Base-by-base conservation (phyloP, 768 basidiomycete genomes). In the Leccinellum albellum region DNA sequence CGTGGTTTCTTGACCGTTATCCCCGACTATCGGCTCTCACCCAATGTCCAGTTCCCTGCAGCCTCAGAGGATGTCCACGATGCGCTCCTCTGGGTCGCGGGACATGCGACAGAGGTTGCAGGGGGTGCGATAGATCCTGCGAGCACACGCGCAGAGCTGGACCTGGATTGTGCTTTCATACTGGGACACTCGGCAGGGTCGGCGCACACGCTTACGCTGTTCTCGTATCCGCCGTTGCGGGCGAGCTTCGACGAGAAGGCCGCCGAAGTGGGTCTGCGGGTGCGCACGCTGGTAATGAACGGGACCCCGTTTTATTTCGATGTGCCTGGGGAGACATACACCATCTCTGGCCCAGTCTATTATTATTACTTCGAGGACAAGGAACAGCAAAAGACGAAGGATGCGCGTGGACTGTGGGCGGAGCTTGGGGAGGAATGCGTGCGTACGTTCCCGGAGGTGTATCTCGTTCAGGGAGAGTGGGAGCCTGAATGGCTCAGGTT, bases 121-220 rank as follows among this genome's bases (percentile, higher is more conserved):
- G 31, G 32, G 20, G 61, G 42, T 21, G 58, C 51, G 54, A 51
- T 54, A 9, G 42, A 26, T 3, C 29, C 57, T 13, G 44, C 3
- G 28, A 57, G 62, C 17, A 37, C 59, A 4, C 56, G 56, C 7
- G 47, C 40, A 17, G 61, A 65, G 21, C 74, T 80, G 0, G 80
- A 83, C 61, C 62, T 73, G 5, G 67, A 76, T 7, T 66, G 63
- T 8, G 64, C 85, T 45, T 79, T 79, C 61, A 46, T 87, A 35
- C 72, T 82, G 69, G 83, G 79, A 0, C 86, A 88, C 68, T 87
- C 86, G 1, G 85, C 83, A 0, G 87, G 87, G 1, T 82, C 80
- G 1, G 70, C 74, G 23, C 80, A 84, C 64, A 62, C 77, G 42
- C 70, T 78, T 6, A 78, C 83, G 15, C 59, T 81, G 51, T 66